phyloP scores from a whole-genome alignment of 768 basidiomycete species.

The Phallus indusiatus region DNA sequence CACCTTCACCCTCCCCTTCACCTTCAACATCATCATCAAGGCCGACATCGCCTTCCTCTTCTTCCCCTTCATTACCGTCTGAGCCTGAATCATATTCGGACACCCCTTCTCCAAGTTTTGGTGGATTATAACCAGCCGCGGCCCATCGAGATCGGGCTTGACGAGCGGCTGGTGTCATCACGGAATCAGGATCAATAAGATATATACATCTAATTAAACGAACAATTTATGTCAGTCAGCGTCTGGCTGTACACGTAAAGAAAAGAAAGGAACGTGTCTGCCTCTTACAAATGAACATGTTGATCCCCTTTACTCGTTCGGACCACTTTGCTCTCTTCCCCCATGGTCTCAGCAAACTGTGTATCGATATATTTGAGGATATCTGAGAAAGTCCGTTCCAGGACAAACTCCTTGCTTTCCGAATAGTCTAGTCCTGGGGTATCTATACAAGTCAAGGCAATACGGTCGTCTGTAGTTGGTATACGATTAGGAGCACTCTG shows the following conservation, averaged over 20 bases:
- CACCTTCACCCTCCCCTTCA: not conserved
- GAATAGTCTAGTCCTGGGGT: constrained; percentile 78
- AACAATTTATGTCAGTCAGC: not conserved
- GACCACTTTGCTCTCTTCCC: constrained; percentile 76
- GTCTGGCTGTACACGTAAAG: constrained; percentile 11
- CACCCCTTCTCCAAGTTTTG: constrained; percentile 38
- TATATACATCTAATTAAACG: constrained; percentile 60
- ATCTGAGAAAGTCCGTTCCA: constrained; percentile 68
- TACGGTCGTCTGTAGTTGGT: constrained; percentile 51
- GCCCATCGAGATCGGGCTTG: constrained; percentile 22
- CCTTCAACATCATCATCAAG: constrained; percentile 24
- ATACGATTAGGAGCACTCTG: constrained; percentile 36
- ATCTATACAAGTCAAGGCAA: constrained; percentile 73
- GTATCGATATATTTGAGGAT: constrained; percentile 73
- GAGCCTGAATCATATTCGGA: constrained; percentile 37
- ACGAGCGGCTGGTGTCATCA: constrained; percentile 46
- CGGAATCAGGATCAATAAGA: constrained; percentile 69
- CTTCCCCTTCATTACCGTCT: constrained; percentile 27
- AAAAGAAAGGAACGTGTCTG: not conserved
- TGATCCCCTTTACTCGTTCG: constrained; percentile 83
- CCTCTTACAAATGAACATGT: constrained; percentile 75
- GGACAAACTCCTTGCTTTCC: constrained; percentile 60
- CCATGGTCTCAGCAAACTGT: constrained; percentile 81
- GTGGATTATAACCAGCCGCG: constrained; percentile 17
- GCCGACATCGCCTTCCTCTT: constrained; percentile 34